Evolutionary conservation across 2,329 filamentous ascomycete species (phyloP).

Genomic region (Hymenoscyphus occultus): DNA sequence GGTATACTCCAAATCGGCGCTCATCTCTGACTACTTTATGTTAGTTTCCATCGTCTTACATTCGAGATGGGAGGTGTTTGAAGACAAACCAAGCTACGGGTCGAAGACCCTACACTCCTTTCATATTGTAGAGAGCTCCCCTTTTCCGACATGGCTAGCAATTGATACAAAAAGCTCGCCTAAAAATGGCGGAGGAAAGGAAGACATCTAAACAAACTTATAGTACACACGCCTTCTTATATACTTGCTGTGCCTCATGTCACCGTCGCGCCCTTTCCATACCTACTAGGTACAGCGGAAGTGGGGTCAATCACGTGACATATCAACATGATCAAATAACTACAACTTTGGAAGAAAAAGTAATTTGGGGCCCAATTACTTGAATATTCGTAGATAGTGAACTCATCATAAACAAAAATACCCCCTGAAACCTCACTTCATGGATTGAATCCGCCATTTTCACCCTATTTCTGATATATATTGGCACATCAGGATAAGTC

Average conservation of each 20-base stretch:
- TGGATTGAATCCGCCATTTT: background rate
- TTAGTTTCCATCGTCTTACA: background rate
- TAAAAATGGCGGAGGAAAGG: background rate
- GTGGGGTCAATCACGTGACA: no score
- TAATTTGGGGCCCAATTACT: background rate
- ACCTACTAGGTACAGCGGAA: background rate
- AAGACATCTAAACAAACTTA: background rate
- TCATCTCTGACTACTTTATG: slow-evolving; percentile 12
- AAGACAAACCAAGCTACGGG: slow-evolving; percentile 2
- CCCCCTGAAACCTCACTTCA: no score
- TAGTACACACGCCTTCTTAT: background rate
- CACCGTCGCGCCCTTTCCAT: background rate
- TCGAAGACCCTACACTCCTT: slow-evolving; percentile 3
- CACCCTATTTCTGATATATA: background rate
- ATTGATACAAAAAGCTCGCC: background rate
- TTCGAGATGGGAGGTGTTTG: background rate
- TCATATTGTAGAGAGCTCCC: slow-evolving; percentile 8
- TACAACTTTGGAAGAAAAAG: background rate
- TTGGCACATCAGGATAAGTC: background rate
- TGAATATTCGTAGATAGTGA: background rate
- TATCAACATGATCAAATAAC: no score
- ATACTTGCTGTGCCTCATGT: slow-evolving; percentile 1
- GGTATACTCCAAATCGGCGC: slow-evolving; percentile 19
- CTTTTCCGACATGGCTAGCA: background rate
- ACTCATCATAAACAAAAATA: background rate